A percentile compares a stretch with the other conserved stretches of the same genome.
phyloP scores from a whole-genome alignment of 495 filamentous ascomycete species.

The Hyaloscypha hepaticicola region DNA sequence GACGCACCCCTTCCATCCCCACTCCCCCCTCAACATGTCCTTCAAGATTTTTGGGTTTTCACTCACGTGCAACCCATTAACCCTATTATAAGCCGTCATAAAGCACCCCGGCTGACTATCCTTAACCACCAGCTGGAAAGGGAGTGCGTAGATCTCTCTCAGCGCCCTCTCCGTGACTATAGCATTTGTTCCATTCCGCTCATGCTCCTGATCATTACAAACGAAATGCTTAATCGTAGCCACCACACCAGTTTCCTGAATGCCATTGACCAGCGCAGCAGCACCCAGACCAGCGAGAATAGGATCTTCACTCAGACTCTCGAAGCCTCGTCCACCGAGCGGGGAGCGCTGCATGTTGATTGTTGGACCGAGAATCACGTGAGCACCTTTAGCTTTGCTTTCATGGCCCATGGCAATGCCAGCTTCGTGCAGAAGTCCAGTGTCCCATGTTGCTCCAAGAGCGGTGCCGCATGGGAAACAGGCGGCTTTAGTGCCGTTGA shows the following conservation, averaged over 20 bases:
- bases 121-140: slow-evolving; percentile 69
- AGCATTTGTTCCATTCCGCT: slow-evolving; percentile 64
- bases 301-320: slow-evolving; percentile 74
- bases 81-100: slow-evolving; percentile 76
- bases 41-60: slow-evolving; percentile 63
- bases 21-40: slow-evolving; percentile 66
- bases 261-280: slow-evolving; percentile 63
- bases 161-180: slow-evolving; percentile 68
- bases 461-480: slow-evolving; percentile 70
- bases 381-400: slow-evolving; percentile 66
- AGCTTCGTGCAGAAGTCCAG: slow-evolving; percentile 56
- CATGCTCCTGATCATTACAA: slow-evolving; percentile 78
- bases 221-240: slow-evolving; percentile 80
- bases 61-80: slow-evolving; percentile 70
- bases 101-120: slow-evolving; percentile 63
- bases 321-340: slow-evolving; percentile 75
- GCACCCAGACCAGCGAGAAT: slow-evolving; percentile 67
- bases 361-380: slow-evolving; percentile 72
- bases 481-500: slow-evolving; percentile 65
- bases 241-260: slow-evolving; percentile 68
- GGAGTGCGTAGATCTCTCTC: slow-evolving; percentile 74
- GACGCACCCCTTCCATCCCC: slow-evolving; percentile 66
- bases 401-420: slow-evolving; percentile 67
- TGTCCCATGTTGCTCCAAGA: slow-evolving; percentile 71
- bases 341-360: slow-evolving; percentile 76